A percentile compares a stretch with the other conserved stretches of the same genome.
phyloP scores from a whole-genome alignment of 1,284 basidiomycete species.

The Athelia sp. region DNA sequence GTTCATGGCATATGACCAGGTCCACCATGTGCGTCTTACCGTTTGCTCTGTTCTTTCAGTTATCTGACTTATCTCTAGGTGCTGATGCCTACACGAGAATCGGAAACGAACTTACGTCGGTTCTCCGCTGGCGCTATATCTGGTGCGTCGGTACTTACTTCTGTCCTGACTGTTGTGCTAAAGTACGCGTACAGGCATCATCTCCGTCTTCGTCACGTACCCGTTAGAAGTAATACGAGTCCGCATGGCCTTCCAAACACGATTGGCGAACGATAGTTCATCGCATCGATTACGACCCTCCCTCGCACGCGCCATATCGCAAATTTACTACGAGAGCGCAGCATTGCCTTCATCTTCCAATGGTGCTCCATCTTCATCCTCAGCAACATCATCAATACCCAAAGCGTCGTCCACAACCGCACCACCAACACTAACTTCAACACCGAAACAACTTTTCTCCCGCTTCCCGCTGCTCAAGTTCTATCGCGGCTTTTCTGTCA shows the following conservation, averaged over 20 bases:
- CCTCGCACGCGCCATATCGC: conserved; percentile 54
- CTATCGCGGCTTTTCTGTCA: conserved; percentile 94
- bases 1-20: conserved; percentile 95
- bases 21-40: conserved; percentile 59
- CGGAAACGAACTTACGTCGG: conserved; percentile 78
- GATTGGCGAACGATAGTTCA: conserved; percentile 24
- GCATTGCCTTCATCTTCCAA: background rate
- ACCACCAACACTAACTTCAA: conserved; percentile 6
- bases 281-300: conserved; percentile 42
- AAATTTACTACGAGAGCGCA: conserved; percentile 68
- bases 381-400: background rate
- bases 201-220: conserved; percentile 90
- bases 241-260: conserved; percentile 88
- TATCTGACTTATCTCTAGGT: conserved; percentile 27
- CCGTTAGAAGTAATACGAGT: conserved; percentile 95
- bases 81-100: conserved; percentile 80
- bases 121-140: conserved; percentile 88
- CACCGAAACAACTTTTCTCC: conserved; percentile 33
- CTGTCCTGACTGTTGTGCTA: conserved; percentile 2
- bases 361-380: too few species aligned
- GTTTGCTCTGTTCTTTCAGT: background rate
- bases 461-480: conserved; percentile 79
- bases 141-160: conserved; percentile 42
- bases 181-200: conserved; percentile 58
- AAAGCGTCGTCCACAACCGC: conserved; percentile 6